phyloP scores from a whole-genome alignment of 2,329 filamentous ascomycete species.

The Sporothrix brunneoviolacea region DNA sequence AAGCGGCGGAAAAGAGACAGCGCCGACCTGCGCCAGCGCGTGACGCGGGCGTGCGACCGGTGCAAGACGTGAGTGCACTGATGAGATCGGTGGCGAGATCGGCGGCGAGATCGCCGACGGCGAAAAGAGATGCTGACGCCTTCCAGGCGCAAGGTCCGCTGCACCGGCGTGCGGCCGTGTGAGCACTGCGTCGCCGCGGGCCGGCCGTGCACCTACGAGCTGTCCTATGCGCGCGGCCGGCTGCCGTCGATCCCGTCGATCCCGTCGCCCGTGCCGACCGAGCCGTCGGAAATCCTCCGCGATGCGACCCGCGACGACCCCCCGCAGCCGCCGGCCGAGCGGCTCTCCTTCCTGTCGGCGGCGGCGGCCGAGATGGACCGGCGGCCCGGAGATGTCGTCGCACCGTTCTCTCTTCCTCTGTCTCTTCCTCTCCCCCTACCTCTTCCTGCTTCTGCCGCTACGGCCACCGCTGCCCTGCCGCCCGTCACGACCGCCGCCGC shows the following conservation, averaged over 20 bases:
- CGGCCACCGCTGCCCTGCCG: conserved; percentile 17
- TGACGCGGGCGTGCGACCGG: conserved; percentile 10
- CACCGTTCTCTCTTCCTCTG: background rate
- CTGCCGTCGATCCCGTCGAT: conserved; percentile 50
- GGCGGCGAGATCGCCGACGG: too few relatives aligned
- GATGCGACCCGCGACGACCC: background rate
- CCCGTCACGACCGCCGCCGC: conserved; percentile 34
- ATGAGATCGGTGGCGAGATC: too few relatives aligned
- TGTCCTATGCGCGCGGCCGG: conserved; percentile 25
- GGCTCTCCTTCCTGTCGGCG: conserved; percentile 4
- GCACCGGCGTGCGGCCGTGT: conserved; percentile 9
- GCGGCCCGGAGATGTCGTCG: background rate
- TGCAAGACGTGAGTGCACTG: conserved; percentile 10
- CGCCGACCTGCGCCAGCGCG: conserved; percentile 1
- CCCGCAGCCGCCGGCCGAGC: background rate
- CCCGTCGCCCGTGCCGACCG: background rate
- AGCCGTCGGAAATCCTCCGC: background rate
- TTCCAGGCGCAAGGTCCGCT: conserved; percentile 10
- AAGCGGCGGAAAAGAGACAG: conserved; percentile 7
- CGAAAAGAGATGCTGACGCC: background rate
- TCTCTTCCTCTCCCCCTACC: background rate
- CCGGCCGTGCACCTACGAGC: conserved; percentile 6
- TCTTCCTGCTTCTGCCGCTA: background rate
- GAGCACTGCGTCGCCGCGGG: conserved; percentile 7
- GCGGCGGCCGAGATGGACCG: conserved; percentile 2